A percentile compares a stretch with the other conserved stretches of the same genome.
These are phyloP conservation scores for Solanum corneliomulleri DNA, from an alignment of 257 asterid species.

Conservation along the genomic window DNA sequence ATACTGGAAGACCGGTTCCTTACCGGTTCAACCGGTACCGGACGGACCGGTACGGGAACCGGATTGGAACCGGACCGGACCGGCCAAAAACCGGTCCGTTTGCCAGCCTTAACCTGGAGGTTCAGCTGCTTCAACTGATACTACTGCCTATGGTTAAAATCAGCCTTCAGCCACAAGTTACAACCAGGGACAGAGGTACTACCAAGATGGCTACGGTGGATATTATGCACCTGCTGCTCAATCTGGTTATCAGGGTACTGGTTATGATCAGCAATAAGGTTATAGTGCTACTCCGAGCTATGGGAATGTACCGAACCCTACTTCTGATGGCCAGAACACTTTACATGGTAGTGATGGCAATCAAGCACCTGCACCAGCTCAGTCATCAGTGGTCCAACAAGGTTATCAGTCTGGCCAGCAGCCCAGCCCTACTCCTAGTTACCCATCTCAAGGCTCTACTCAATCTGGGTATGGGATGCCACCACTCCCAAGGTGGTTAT, in stretches of 20 bases:
- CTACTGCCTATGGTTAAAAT: constrained; percentile 21
- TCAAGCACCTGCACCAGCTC: constrained; percentile 54
- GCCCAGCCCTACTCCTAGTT: constrained; percentile 32
- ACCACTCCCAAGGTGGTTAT: constrained; percentile 51
- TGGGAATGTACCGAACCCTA: constrained; percentile 25
- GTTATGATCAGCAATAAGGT: constrained; percentile 74
- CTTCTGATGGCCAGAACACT: constrained; percentile 38
- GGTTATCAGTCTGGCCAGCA: constrained; percentile 41
- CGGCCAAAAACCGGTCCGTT: too few relatives aligned
- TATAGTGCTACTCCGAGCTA: constrained; percentile 52
- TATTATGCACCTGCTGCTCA: constrained; percentile 46
- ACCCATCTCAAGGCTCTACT: constrained; percentile 42
- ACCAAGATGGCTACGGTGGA: constrained; percentile 63
- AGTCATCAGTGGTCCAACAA: constrained; percentile 27
- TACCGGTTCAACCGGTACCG: too few relatives aligned
- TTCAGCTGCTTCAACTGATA: constrained; percentile 36
- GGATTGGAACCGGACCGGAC: too few relatives aligned
- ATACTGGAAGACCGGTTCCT: too few relatives aligned
- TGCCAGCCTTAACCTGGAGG: too few relatives aligned
- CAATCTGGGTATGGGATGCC: constrained; percentile 56
- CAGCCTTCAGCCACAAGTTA: constrained; percentile 42
- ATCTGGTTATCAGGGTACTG: constrained; percentile 42
- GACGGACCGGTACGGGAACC: too few relatives aligned
- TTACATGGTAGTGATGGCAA: constrained; percentile 47
- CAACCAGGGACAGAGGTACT: constrained; percentile 66